Evolutionary conservation across 192 early-diverging fungal genomes (phyloP), one percentile per base, ranked within the genome.

Genomic region (Pilaira anomala): DNA sequence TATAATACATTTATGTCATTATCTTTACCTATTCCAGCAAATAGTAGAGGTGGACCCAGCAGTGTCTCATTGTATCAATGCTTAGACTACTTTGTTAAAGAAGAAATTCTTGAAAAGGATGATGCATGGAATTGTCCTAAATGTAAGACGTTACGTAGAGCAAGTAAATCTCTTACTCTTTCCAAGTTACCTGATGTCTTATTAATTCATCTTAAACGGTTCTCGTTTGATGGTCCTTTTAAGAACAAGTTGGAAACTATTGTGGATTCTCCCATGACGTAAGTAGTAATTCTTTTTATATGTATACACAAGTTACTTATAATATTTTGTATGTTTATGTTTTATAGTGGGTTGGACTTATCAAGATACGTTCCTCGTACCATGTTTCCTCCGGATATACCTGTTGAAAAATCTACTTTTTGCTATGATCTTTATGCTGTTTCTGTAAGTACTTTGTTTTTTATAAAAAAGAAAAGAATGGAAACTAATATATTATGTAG

Each of bases 201-300:
- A n/a, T 70, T 98, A 51, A 84, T 99, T 52, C 94, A 98, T 61
- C 62, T 99, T 65, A 99, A 98, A 72, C 84, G 96, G 51, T 99
- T 98, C 57, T 96, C 88, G 18, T 93, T 81, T 30, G 78, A 91
- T 55, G 96, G 96, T 0, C 95, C 93, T 7, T 98, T 98, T 71
- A 84, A 89, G 44, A 87, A 96, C 71, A 97, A 97, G 67, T 69
- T 99, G 28, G 93, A 95, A 49, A 91, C 90, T 0, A 78, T 84
- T 66, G 93, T 98, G 0, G 76, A 89, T 51, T 94, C 94, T 60
- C 95, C 95, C 3, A 76, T 93, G 26, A 71, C 74, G 73, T 75
- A 66, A 63, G 66, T 44, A 11, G 7, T 7, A 22, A 7, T 4
- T 45, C 1, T 60, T 26, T 45, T 26, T 4, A 25, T 25, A 21